Conservation (phyloP, 352 stramenopile species). For the Phytophthora aleatoria region DNA sequence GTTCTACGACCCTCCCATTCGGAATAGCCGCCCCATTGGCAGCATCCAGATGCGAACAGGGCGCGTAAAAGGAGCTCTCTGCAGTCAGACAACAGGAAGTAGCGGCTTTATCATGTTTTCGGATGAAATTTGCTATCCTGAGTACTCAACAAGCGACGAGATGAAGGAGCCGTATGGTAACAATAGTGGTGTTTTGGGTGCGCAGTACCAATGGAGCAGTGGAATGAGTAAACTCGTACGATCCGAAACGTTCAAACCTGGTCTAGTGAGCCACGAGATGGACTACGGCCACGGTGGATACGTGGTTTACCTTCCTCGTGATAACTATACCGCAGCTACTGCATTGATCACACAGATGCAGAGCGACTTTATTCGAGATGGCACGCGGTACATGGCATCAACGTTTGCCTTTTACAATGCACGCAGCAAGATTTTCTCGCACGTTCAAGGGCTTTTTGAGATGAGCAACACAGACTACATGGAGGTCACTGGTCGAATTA, state of each 20-base stretch:
- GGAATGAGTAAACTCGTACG: slow-evolving; percentile 50
- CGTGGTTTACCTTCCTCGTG: slow-evolving; percentile 67
- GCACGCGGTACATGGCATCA: slow-evolving; percentile 61
- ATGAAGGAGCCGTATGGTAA: slow-evolving; percentile 60
- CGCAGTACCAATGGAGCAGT: slow-evolving; percentile 52
- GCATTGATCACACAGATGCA: slow-evolving; percentile 54
- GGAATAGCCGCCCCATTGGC: slow-evolving; percentile 66
- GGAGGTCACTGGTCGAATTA: slow-evolving; percentile 66
- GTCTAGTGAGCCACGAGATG: slow-evolving; percentile 69
- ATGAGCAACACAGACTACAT: slow-evolving; percentile 84
- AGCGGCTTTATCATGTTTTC: slow-evolving; percentile 75
- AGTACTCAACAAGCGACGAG: slow-evolving; percentile 50
- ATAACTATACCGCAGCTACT: slow-evolving; percentile 62
- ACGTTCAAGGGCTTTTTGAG: slow-evolving; percentile 74
- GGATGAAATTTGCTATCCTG: slow-evolving; percentile 73
- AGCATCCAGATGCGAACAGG: slow-evolving; percentile 70
- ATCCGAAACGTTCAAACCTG: slow-evolving; percentile 75
- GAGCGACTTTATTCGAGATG: slow-evolving; percentile 64
- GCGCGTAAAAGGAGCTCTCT: slow-evolving; percentile 59
- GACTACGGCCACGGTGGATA: slow-evolving; percentile 79
- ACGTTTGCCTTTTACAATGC: slow-evolving; percentile 80
- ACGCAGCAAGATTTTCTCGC: slow-evolving; percentile 78
- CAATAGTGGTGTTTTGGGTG: slow-evolving; percentile 30
- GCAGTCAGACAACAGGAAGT: slow-evolving; percentile 42
- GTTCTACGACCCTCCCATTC: slow-evolving; percentile 70